Evolutionary conservation across 805 yeast genomes (phyloP).

Genomic region (Candida jianshihensis): DNA sequence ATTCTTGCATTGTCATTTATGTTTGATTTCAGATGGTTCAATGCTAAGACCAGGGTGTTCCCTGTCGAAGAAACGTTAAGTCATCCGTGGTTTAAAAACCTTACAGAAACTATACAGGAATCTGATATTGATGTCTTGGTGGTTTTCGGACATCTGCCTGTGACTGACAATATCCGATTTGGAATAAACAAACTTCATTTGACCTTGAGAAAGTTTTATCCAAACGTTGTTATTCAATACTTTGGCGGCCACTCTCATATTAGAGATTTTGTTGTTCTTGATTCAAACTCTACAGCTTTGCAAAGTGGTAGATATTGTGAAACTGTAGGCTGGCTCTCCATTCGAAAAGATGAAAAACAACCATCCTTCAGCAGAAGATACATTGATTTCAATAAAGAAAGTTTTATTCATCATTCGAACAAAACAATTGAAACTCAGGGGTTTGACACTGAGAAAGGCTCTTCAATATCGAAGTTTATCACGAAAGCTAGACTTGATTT

Average conservation of each 20-base stretch:
- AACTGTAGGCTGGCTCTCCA: constrained; percentile 82
- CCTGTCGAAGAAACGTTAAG: constrained; percentile 47
- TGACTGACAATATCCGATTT: constrained; percentile 30
- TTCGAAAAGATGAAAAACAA: constrained; percentile 24
- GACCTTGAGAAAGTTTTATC: constrained; percentile 49
- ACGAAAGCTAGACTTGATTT: constrained; percentile 37
- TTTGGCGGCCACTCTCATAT: constrained; percentile 95
- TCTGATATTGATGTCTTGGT: constrained; percentile 56
- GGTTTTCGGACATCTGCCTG: constrained; percentile 77
- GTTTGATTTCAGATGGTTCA: constrained; percentile 64
- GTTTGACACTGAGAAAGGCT: constrained; percentile 54
- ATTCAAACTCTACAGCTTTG: constrained; percentile 62
- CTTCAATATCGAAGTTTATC: constrained; percentile 38
- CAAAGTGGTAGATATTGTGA: constrained; percentile 93
- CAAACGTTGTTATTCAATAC: constrained; percentile 64
- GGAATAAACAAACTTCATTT: constrained; percentile 29
- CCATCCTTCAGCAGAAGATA: constrained; percentile 51
- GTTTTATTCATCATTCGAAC: constrained; percentile 58
- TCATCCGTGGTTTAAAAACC: constrained; percentile 59
- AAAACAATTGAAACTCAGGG: constrained; percentile 11
- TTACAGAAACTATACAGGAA: constrained; percentile 27
- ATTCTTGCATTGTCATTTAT: constrained; percentile 72
- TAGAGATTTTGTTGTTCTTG: constrained; percentile 71
- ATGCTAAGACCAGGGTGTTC: constrained; percentile 55
- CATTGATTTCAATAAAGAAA: constrained; percentile 72